Evolutionary conservation across 306 rosid species (phyloP), one percentile per base, ranked within the genome.

Genomic region (Datisca glomerata): DNA sequence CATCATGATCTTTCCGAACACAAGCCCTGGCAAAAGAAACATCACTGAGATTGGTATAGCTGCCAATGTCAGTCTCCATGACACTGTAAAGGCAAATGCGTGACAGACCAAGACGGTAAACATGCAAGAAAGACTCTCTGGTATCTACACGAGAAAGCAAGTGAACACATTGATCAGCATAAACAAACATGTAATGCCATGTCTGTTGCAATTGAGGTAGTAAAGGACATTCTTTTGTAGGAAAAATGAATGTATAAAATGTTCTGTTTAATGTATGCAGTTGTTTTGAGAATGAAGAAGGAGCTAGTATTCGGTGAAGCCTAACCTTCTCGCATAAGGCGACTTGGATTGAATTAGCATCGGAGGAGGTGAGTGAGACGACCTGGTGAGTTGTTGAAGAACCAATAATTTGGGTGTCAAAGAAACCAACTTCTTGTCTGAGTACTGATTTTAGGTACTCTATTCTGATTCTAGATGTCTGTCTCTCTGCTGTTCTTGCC

Each of bases 401-500:
- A 52, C 85, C 80, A 37, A 63, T 63, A 17, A 66, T 53, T 14
- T 76, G 93, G 4, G 69, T 73, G 46, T 87, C 97, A 60, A 73
- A 87, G 78, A 76, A 82, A 23, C 82, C 72, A 45, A 79, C 94
- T 59, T 87, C 94, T 76, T 79, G 93, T 73, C 85, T 65, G 28
- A 87, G 94, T 18, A 82, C 89, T 23, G 97, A 69, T 71, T 72
- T 87, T 43, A 87, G 53, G 58, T 74, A 87, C 47, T 82, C 80
- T 59, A 68, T 52, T 72, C 87, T 72, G 80, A 82, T 82, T 72
- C 68, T 57, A 2, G 94, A 76, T 32, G 89, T 75, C 57, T 87
- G 97, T 57, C 94, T 82, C 70, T 87, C 85, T 0, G 94, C 82
- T n/a, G 93, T 87, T 68, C 93, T 70, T 51, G 93, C 51, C 93